Evolutionary conservation across 2,329 filamentous ascomycete species (phyloP), one percentile per base, ranked within the genome.

Genomic region (Colletotrichum shisoi): DNA sequence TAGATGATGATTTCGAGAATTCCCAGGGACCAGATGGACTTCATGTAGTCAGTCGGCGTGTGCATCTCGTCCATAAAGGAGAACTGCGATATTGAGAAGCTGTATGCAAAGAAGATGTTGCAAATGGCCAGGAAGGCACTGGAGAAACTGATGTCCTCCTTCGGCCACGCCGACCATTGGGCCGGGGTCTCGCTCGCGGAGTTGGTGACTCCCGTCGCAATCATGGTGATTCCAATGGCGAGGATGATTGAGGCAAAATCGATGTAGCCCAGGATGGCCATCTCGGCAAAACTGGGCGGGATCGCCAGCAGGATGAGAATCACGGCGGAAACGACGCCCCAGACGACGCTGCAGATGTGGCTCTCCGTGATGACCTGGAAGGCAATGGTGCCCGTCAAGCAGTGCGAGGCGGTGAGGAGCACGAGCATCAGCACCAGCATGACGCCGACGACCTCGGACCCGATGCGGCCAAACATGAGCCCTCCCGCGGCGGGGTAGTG

Each of bases 41-140:
- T 83, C 69, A 77, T 70, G 64, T 79, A 84, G 72, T 84, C 80
- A 2, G 40, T 40, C 7, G 82, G 82, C 0, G 81, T 83, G 71
- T 83, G 82, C 82, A 84, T 84, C 75, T 84, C 82, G 70, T 83
- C 81, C 82, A 84, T 84, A 71, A 84, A 83, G 72, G 78, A 80
- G 76, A 84, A 83, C 72, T 83, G 82, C 76, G 80, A 83, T 59
- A 84, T 78, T 70, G 81, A 79, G 65, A 83, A 84, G 68, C 87
- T 82, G 79, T 89, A 93, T 63, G 90, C 89, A 68, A 92, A 87
- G 68, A 91, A 82, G 60, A 93, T 92, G 78, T 91, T 91, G 73
- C 81, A 83, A 52, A 90, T 82, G 19, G 86, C 83, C 15, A 87
- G 81, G 73, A 90, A 89, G 21, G 80, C 87, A 51, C 85, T 80